These are phyloP conservation scores for Chimonanthus salicifolius DNA, from an alignment of 164 flowering plant genomes.

Conservation along the genomic window DNA sequence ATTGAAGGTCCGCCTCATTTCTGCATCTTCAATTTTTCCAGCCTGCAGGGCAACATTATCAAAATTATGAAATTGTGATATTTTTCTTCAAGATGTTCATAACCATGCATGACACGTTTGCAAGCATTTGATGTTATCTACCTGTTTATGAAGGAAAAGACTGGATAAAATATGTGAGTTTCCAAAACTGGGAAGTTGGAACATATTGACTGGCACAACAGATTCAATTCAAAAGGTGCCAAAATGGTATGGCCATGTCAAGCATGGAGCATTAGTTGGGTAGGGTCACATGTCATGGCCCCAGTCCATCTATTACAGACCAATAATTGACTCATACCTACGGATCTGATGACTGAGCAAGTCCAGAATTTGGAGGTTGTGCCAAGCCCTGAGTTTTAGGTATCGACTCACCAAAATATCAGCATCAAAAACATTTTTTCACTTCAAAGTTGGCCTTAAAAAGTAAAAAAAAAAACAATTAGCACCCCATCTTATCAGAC, in stretches of 20 bases:
- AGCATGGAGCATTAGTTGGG: not conserved
- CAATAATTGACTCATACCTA: not conserved
- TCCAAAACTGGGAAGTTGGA: not conserved
- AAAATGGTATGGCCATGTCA: not conserved
- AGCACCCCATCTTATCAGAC: too few species aligned
- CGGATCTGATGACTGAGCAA: not conserved
- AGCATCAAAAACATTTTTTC: too few species aligned
- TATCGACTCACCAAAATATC: too few species aligned
- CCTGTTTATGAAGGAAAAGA: not conserved
- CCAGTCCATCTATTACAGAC: not conserved
- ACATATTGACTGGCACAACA: not conserved
- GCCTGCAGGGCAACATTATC: slow-evolving; percentile 31
- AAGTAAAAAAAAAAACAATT: too few species aligned
- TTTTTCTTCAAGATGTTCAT: not conserved
- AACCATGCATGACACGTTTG: not conserved
- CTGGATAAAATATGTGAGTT: not conserved
- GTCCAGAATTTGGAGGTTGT: not conserved
- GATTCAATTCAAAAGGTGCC: not conserved
- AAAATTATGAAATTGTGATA: not conserved
- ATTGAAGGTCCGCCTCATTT: slow-evolving; percentile 85
- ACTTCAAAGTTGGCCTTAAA: too few species aligned
- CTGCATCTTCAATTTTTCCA: slow-evolving; percentile 70
- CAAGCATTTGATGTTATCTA: not conserved
- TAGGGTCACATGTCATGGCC: not conserved
- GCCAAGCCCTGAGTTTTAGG: not conserved